These are phyloP conservation scores for Rhypophila decipiens DNA, from an alignment of 495 filamentous ascomycete genomes.

Conservation along the genomic window DNA sequence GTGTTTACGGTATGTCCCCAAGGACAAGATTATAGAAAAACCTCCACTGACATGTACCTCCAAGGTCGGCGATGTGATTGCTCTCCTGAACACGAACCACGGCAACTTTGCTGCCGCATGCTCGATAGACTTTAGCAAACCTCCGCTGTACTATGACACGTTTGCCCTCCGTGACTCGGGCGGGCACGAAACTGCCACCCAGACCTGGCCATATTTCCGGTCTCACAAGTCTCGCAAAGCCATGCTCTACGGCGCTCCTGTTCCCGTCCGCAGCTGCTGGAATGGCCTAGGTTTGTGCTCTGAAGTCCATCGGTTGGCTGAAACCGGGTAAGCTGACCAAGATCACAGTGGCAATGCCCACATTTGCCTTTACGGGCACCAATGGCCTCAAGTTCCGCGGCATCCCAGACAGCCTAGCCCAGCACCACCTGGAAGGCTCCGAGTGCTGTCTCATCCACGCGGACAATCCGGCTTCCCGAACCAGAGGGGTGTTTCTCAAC, in stretches of 20 bases:
- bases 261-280: conserved; percentile 76
- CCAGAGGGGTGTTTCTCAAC: conserved; percentile 67
- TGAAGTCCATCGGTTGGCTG: conserved; percentile 3
- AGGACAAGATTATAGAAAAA: not conserved
- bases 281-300: conserved; percentile 60
- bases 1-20: conserved; percentile 53
- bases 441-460: conserved; percentile 82
- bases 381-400: conserved; percentile 54
- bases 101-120: conserved; percentile 77
- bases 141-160: conserved; percentile 72
- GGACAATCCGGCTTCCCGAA: conserved; percentile 50
- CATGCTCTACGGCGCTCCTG: conserved; percentile 46
- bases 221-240: conserved; percentile 52
- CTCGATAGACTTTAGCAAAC: conserved; percentile 66
- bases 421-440: conserved; percentile 64
- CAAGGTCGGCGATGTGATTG: conserved; percentile 49
- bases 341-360: conserved; percentile 34
- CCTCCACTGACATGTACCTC: not conserved
- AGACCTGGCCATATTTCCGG: conserved; percentile 75
- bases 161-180: conserved; percentile 71
- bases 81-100: conserved; percentile 64
- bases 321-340: not conserved
- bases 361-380: conserved; percentile 19
- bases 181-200: conserved; percentile 55
- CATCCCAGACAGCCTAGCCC: conserved; percentile 61